Evolutionary conservation across 2,329 filamentous ascomycete genomes (phyloP).

Genomic region (Aspergillus arachidicola): DNA sequence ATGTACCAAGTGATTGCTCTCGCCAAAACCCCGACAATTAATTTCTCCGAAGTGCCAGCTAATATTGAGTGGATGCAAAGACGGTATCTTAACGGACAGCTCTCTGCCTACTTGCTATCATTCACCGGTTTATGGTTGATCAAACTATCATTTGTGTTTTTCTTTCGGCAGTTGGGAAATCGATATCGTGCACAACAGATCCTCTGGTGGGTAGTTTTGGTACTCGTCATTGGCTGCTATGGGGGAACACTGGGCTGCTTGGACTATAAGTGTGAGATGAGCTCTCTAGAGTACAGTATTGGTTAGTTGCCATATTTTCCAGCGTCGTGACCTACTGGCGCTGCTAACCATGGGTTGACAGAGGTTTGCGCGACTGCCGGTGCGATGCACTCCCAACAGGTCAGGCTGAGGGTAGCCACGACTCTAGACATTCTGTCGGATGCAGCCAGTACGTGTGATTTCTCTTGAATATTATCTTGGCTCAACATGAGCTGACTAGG

Average conservation of each 20-base stretch:
- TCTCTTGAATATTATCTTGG: neutral
- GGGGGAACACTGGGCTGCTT: neutral
- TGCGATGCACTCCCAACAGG: neutral
- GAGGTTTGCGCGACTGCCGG: neutral
- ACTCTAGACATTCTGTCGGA: conserved; percentile 9
- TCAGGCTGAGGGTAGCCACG: conserved; percentile 3
- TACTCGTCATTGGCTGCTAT: neutral
- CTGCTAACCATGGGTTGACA: neutral
- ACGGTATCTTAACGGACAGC: conserved; percentile 1
- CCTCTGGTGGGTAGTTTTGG: conserved; percentile 8
- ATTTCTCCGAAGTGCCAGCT: neutral
- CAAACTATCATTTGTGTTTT: conserved; percentile 11
- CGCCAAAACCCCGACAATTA: neutral
- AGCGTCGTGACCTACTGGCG: neutral
- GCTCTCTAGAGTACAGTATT: neutral
- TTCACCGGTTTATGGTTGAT: conserved; percentile 4
- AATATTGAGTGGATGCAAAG: neutral
- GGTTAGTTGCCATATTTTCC: neutral
- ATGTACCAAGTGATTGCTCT: neutral
- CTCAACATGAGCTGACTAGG: neutral
- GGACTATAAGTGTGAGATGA: conserved; percentile 8
- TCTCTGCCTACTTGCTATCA: conserved; percentile 4
- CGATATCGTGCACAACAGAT: conserved; percentile 6
- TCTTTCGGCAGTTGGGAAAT: conserved; percentile 7
- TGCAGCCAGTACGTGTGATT: conserved; percentile 6